Conservation (phyloP, 2,329 filamentous ascomycete species). For the Cladophialophora exuberans region DNA sequence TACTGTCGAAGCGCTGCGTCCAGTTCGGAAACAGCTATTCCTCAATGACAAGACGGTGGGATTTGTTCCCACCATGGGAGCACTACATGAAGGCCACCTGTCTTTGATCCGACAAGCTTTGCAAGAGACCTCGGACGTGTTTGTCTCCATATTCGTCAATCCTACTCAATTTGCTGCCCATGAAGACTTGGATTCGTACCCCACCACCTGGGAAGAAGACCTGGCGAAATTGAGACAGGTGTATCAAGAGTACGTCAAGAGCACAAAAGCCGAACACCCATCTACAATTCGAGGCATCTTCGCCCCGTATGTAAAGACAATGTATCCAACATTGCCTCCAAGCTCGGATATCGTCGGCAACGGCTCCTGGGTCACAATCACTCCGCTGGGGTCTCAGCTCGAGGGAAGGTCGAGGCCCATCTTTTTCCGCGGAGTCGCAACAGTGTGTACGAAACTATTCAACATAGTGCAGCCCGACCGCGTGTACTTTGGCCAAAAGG, state of each 20-base stretch:
- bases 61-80: conserved; percentile 96
- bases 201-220: conserved; percentile 84
- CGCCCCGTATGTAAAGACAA: conserved; percentile 76
- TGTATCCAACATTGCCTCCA: conserved; percentile 85
- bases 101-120: conserved; percentile 84
- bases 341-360: conserved; percentile 71
- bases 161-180: conserved; percentile 90
- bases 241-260: conserved; percentile 13
- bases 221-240: conserved; percentile 67
- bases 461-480: conserved; percentile 77
- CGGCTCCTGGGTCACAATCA: conserved; percentile 90
- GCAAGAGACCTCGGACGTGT: conserved; percentile 79
- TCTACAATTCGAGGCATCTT: conserved; percentile 74
- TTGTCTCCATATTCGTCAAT: conserved; percentile 94
- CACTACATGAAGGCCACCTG: conserved; percentile 88
- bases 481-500: conserved; percentile 96
- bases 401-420: conserved; percentile 87
- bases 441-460: conserved; percentile 92
- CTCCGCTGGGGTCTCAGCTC: conserved; percentile 76
- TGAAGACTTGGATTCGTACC: conserved; percentile 88
- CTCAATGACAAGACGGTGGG: conserved; percentile 73
- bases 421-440: conserved; percentile 95
- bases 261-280: conserved; percentile 58
- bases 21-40: conserved; percentile 68
- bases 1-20: conserved; percentile 70